Evolutionary conservation across 805 yeast species (phyloP).

Genomic region (Candida ascalaphidarum): DNA sequence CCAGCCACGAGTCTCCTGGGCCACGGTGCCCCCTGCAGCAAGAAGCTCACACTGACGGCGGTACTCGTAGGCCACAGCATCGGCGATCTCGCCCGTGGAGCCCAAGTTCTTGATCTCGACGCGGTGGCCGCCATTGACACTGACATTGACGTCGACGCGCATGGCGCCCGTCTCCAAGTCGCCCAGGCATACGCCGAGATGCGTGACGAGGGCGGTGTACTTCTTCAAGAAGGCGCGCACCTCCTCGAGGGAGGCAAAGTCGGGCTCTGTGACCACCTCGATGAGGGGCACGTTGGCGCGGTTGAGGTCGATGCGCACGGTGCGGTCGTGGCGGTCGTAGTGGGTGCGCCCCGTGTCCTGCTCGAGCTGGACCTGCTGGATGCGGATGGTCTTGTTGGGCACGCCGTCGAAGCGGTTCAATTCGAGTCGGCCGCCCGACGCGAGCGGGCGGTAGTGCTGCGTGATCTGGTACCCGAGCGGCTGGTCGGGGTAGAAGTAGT

Average conservation of each 20-base stretch:
- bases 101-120: conserved; percentile 89
- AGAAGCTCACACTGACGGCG: conserved; percentile 54
- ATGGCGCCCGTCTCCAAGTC: conserved; percentile 92
- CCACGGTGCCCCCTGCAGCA: conserved; percentile 17
- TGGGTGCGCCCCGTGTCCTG: conserved; percentile 88
- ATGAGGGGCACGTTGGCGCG: conserved; percentile 81
- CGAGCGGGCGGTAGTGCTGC: conserved; percentile 76
- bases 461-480: conserved; percentile 96
- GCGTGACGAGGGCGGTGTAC: conserved; percentile 63
- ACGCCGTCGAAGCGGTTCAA: too few species aligned
- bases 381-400: conserved; percentile 38
- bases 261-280: conserved; percentile 89
- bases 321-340: conserved; percentile 35
- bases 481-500: conserved; percentile 93
- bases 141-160: conserved; percentile 91
- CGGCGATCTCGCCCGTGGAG: conserved; percentile 68
- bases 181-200: conserved; percentile 72
- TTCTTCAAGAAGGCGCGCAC: conserved; percentile 76
- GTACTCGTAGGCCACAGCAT: conserved; percentile 70
- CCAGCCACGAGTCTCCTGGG: conserved; percentile 86
- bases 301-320: conserved; percentile 63
- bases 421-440: conserved; percentile 45
- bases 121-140: conserved; percentile 61
- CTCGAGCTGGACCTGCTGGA: conserved; percentile 82
- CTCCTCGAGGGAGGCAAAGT: conserved; percentile 57